Evolutionary conservation across 306 rosid species (phyloP), one percentile per base, ranked within the genome.

Genomic region (Cucumis melo): DNA sequence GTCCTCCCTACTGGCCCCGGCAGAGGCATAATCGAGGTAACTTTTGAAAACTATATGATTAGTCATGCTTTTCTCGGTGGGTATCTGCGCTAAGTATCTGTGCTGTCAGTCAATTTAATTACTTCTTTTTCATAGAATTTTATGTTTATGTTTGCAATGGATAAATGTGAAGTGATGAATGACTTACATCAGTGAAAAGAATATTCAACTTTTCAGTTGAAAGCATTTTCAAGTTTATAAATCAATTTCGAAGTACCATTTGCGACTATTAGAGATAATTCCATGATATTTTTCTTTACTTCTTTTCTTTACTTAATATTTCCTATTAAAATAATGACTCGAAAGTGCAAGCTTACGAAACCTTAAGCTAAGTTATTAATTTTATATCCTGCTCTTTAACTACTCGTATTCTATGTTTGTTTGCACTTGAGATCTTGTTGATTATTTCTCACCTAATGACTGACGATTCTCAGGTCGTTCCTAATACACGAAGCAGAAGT

Each of bases 1-100:
- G 99, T 94, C 55, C 96, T 94, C 60, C 99, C 99, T 6, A 94
- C 99, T 79, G 99, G 97, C 70, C 93, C 95, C 0, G 99, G 86
- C 81, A 92, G 89, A 85, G 99, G 99, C 78, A 94, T 94, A 82
- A 82, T 94, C 72, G 99, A 94, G 99, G 99, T 90, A 79, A 84
- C 85, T 85, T 81, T 73, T 67, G 20, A 16, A 34, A 29, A 42
- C 41, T 50, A 6, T 55, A 55, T 53, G 64, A 16, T 73, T n/a
- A 23, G 48, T n/a, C 16, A 58, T 39, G 55, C 19, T 75, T 24
- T 58, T 21, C 13, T 27, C 21, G 12, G 73, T 24, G 50, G 57
- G 57, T 70, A 7, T 70, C 57, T 21, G n/a, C 74, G 13, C 57
- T 14, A 39, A 67, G 55, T 24, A 44, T 48, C 39, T 48, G 39